These are phyloP conservation scores for Stagonosporopsis cucurbitacearum DNA, from an alignment of 2,329 filamentous ascomycete species.

Conservation along the genomic window DNA sequence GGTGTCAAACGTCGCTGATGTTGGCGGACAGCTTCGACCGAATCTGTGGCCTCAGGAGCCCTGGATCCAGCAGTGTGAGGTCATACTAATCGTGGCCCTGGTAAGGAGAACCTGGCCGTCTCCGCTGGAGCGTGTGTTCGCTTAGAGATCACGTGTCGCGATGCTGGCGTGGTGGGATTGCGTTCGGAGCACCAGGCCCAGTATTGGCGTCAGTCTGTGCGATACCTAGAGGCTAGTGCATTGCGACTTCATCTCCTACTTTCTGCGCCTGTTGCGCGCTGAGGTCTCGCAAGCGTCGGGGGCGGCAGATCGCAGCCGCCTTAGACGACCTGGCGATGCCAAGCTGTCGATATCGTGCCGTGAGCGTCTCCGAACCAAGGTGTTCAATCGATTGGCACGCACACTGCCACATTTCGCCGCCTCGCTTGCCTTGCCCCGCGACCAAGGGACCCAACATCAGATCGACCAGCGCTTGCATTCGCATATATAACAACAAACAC, in stretches of 20 bases:
- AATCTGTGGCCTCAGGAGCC: constrained; percentile 12
- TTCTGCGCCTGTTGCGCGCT: constrained; percentile 35
- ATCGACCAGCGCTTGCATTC: constrained; percentile 6
- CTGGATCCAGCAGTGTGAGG: constrained; percentile 16
- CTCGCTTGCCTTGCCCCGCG: constrained; percentile 21
- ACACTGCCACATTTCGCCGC: constrained; percentile 25
- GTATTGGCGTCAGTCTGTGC: constrained; percentile 9
- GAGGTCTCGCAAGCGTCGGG: constrained; percentile 33
- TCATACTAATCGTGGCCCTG: constrained; percentile 7
- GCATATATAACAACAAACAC: constrained; percentile 15
- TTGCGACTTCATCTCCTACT: constrained; percentile 25
- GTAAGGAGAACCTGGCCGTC: constrained; percentile 19
- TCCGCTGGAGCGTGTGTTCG: constrained; percentile 4
- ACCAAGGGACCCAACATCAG: constrained; percentile 10
- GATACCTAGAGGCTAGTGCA: constrained; percentile 22
- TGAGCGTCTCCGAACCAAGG: constrained; percentile 27
- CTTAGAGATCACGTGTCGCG: constrained; percentile 10
- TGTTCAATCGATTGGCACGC: constrained; percentile 14
- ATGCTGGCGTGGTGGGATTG: neutral
- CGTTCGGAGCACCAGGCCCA: constrained; percentile 6
- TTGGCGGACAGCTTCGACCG: constrained; percentile 18
- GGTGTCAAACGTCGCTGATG: constrained; percentile 16
- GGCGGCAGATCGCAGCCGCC: constrained; percentile 37
- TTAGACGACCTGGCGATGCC: constrained; percentile 28
- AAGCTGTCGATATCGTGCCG: constrained; percentile 29